A percentile compares a stretch with the other conserved stretches of the same genome.
phyloP scores from a whole-genome alignment of 2,329 filamentous ascomycete species.

The Diaporthe amygdali region DNA sequence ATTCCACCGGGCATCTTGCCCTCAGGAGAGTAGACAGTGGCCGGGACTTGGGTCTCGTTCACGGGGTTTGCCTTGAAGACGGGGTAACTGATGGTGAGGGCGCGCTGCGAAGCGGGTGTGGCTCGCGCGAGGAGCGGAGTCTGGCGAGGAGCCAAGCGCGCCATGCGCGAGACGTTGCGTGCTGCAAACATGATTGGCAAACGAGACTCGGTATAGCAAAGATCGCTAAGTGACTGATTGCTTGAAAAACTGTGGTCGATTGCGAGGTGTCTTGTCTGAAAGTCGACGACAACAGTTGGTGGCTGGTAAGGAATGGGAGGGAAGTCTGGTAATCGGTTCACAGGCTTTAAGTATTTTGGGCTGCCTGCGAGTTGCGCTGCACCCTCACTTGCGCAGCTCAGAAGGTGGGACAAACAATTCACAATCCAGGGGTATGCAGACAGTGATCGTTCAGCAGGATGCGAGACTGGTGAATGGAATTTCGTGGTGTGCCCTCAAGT shows the following conservation, averaged over 20 bases:
- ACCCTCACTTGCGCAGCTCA: not conserved
- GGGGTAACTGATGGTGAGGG: conserved; percentile 42
- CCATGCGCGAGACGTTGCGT: not conserved
- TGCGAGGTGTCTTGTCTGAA: not conserved
- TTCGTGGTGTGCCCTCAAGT: no score
- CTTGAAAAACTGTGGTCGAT: not conserved
- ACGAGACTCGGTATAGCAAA: not conserved
- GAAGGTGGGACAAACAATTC: not conserved
- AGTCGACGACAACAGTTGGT: not conserved
- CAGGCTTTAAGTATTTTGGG: not conserved
- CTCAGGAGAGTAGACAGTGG: conserved; percentile 57
- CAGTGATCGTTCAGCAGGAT: not conserved
- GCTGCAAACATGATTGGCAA: not conserved
- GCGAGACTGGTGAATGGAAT: not conserved
- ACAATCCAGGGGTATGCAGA: no score
- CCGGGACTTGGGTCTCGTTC: conserved; percentile 61
- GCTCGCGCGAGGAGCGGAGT: not conserved
- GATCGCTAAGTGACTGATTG: not conserved
- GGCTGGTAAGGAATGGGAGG: not conserved
- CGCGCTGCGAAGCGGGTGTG: conserved; percentile 28
- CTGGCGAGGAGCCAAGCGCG: not conserved
- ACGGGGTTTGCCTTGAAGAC: conserved; percentile 57
- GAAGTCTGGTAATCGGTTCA: not conserved
- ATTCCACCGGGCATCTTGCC: conserved; percentile 44
- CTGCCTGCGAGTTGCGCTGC: not conserved